phyloP scores from a whole-genome alignment of 306 rosid species.

The Vachellia pachyceras region DNA sequence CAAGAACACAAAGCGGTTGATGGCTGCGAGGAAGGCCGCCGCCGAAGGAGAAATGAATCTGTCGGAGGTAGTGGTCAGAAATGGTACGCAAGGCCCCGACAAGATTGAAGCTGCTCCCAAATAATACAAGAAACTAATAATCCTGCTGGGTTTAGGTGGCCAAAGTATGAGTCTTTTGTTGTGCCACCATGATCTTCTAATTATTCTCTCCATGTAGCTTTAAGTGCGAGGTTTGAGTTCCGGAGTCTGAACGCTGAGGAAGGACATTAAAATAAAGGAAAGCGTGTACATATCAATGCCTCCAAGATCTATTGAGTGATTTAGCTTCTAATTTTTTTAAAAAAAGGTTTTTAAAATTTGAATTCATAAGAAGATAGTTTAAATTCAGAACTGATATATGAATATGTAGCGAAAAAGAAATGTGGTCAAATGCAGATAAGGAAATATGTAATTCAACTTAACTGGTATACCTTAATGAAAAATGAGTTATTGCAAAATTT shows the following conservation, averaged over 20 bases:
- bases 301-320: background rate
- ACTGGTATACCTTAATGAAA: too few relatives aligned
- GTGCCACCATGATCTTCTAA: background rate
- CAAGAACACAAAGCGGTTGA: slow-evolving; percentile 64
- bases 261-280: background rate
- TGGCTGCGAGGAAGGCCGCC: slow-evolving; percentile 69
- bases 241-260: background rate
- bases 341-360: too few relatives aligned
- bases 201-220: background rate
- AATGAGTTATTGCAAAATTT: too few relatives aligned
- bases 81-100: background rate
- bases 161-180: background rate
- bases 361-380: too few relatives aligned
- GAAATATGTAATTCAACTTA: too few relatives aligned
- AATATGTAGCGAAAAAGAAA: too few relatives aligned
- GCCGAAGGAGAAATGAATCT: slow-evolving; percentile 21
- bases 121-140: background rate
- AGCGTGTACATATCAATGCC: background rate
- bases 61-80: slow-evolving; percentile 49
- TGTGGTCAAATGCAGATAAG: too few relatives aligned
- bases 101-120: slow-evolving; percentile 14
- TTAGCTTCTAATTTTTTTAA: background rate
- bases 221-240: background rate
- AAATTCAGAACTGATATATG: too few relatives aligned
- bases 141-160: background rate